Base-by-base conservation (phyloP, 2,329 filamentous ascomycete species). In the Thelonectria rubi region DNA sequence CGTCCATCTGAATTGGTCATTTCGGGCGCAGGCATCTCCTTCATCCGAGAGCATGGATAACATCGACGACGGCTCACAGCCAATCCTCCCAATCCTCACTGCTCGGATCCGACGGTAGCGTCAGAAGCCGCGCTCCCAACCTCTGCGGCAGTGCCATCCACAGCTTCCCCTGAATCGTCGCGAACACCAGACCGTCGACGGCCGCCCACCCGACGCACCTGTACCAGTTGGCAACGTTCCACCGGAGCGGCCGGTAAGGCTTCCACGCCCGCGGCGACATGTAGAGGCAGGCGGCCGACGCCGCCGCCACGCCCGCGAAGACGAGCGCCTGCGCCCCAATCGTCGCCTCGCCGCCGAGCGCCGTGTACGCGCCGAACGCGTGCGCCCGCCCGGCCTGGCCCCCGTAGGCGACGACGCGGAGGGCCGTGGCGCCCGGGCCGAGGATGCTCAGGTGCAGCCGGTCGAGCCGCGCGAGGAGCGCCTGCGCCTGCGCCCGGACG, bases 171-270 rank as follows among this genome's bases (percentile, higher is more conserved):
- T 56, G 54, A n/a, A 14, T 1, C n/a, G 54, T 34, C 30, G 21
- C 45, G 21, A 56, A 49, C 37, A 56, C 54, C n/a, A 30, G 17
- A n/a, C 18, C n/a, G 21, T 50, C 37, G n/a, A 37, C 34, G 8
- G 45, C 40, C 20, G 46, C 45, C 46, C 54, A 56, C 24, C 54
- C 54, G 43, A 56, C 54, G 18, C 32, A 43, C 37, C 37, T 46
- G 46, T 56, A 56, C 54, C 46, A 56, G 24, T 17, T 48, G 2
- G 11, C n/a, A 9, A 48, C 15, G 17, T 48, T 30, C 26, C 26
- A 32, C 46, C 46, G 3, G 3, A 48, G 11, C n/a, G 12, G 15
- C 12, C 42, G 42, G 14, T 17, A 46, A 4, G 3, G 14, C 18
- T 18, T 17, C 42, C 42, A 46, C 21, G 18, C 20, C 3, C 18